Percentiles rank a stretch among this genome's conserved stretches.
Evolutionary conservation across 768 basidiomycete species (phyloP).

Genomic region (Pleurotus cornucopiae): DNA sequence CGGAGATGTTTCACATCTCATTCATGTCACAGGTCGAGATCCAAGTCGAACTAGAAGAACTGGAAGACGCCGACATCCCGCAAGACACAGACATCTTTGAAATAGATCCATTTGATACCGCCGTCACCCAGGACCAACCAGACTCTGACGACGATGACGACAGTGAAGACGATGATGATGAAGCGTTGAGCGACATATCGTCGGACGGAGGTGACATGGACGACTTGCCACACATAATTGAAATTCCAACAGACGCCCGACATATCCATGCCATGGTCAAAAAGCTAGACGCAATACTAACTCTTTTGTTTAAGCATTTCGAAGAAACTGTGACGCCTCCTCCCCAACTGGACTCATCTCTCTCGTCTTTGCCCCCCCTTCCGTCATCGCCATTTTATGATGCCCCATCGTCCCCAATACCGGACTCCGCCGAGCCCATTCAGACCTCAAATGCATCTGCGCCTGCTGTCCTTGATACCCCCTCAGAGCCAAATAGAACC

Average conservation of each 20-base stretch:
- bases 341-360: slow-evolving; percentile 12
- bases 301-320: slow-evolving; percentile 84
- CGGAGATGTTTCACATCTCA: no score
- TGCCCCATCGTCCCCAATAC: slow-evolving; percentile 16
- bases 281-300: slow-evolving; percentile 88
- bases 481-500: slow-evolving; percentile 21
- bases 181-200: slow-evolving; percentile 69
- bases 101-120: slow-evolving; percentile 82
- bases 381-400: slow-evolving; percentile 23
- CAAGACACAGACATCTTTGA: slow-evolving; percentile 63
- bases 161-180: slow-evolving; percentile 37
- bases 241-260: slow-evolving; percentile 53
- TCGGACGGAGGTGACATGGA: slow-evolving; percentile 58
- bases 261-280: slow-evolving; percentile 83
- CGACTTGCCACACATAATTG: slow-evolving; percentile 30
- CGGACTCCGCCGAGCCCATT: neutral
- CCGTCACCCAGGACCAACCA: slow-evolving; percentile 70
- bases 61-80: slow-evolving; percentile 64
- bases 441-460: neutral
- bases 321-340: slow-evolving; percentile 33
- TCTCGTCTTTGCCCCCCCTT: slow-evolving; percentile 21
- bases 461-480: neutral
- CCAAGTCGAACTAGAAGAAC: slow-evolving; percentile 90
- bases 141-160: slow-evolving; percentile 55
- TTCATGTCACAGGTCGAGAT: slow-evolving; percentile 73